Evolutionary conservation across 2,329 filamentous ascomycete species (phyloP).

Genomic region (Ophiostoma triangulosporum): DNA sequence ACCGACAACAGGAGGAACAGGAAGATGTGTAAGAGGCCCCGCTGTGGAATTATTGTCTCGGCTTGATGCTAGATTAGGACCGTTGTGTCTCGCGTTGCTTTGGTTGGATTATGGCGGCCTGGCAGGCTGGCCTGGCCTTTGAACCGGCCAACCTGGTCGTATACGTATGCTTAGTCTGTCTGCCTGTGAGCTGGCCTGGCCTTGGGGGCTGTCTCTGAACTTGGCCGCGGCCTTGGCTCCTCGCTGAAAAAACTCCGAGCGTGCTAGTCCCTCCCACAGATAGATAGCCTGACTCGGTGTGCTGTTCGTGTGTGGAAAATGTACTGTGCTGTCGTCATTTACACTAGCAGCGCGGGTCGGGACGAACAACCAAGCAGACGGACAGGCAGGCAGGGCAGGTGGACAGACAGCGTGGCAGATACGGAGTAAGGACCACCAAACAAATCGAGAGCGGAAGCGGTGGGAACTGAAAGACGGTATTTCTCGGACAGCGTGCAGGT

Average conservation of each 20-base stretch:
- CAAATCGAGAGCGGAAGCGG: background rate
- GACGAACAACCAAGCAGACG: background rate
- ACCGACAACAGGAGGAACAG: background rate
- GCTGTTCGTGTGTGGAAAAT: background rate
- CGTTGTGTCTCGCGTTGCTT: background rate
- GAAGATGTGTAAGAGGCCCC: background rate
- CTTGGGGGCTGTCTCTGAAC: background rate
- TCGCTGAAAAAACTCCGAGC: background rate
- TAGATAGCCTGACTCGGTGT: background rate
- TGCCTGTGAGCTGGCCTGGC: background rate
- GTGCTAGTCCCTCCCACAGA: background rate
- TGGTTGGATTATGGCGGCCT: background rate
- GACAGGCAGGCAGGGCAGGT: too few species aligned
- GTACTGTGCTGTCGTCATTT: background rate
- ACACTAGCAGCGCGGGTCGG: conserved; percentile 1
- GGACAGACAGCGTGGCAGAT: background rate
- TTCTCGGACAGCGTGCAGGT: background rate
- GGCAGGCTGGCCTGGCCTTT: background rate
- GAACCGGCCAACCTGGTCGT: background rate
- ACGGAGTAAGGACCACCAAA: background rate
- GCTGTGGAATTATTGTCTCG: background rate
- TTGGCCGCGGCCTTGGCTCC: background rate
- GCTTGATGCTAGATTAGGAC: background rate
- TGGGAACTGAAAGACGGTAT: background rate
- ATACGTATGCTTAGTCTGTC: too few species aligned